Base-by-base conservation (phyloP, 257 asterid species). In the Cordia subcordata region DNA sequence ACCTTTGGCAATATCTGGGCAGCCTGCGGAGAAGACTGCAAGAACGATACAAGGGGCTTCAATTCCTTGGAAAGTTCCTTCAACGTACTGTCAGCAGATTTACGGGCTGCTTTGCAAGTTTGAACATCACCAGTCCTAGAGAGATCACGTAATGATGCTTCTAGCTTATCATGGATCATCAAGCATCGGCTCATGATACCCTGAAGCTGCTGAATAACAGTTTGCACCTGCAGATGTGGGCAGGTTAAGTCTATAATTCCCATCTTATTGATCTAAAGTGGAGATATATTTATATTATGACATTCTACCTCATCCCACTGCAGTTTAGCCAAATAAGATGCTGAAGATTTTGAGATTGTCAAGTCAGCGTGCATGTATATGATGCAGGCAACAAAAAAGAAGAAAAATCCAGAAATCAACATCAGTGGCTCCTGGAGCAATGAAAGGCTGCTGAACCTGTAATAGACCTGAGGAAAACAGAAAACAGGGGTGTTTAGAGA, bases 291-390 rank as follows among this genome's bases (percentile, higher is more conserved):
- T n/a, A 42, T 37, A 56, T 46, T 58, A 38, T 18, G 4, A 57
- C 11, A 21, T 27, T 63, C 37, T 71, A 86, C 99, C 97, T 88
- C 99, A 63, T 92, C 97, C 96, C 99, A 88, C 64, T 92, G 99
- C 72, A 86, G 86, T 72, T 86, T 88, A 54, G 99, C 95, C 40
- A 88, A 66, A 73, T 88, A 86, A 64, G 99, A 84, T 61, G 96
- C 69, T 22, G 97, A 88, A 8, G 94, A 82, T 72, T 88, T 92
- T 8, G 99, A 92, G 73, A 92, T 92, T 57, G 97, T 92, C 79
- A 92, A 72, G 88, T 92, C 99, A 65, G 89, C 93, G 60, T 68
- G 96, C 44, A 71, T 69, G 70, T 92, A 92, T 47, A 77, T 67
- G 39, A 88, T 63, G 69, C 99, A 92, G 54, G 90, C 87, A 59